phyloP scores from a whole-genome alignment of 768 basidiomycete genomes.

The Leccinum imitatum region DNA sequence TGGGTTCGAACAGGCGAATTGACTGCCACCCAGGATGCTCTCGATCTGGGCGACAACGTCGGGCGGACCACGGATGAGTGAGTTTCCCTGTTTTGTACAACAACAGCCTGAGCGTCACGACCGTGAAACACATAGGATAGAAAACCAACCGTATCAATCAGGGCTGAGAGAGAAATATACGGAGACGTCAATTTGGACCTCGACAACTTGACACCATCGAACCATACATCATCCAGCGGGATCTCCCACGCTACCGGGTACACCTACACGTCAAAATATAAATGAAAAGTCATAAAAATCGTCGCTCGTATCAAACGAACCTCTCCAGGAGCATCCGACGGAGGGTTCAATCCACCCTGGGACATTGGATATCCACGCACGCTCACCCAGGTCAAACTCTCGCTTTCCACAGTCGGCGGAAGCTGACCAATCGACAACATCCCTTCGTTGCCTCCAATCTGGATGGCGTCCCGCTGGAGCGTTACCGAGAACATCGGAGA shows the following conservation, averaged over 20 bases:
- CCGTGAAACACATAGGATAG: neutral
- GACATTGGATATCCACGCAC: conserved; percentile 52
- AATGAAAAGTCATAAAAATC: conserved; percentile 5
- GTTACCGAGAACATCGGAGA: conserved; percentile 55
- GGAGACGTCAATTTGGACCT: conserved; percentile 50
- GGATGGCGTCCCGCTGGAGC: conserved; percentile 66
- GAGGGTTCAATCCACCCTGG: conserved; percentile 56
- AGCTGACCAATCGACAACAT: conserved; percentile 65
- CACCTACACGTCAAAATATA: conserved; percentile 31
- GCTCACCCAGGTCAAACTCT: conserved; percentile 63
- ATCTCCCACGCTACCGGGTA: conserved; percentile 76
- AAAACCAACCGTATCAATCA: conserved; percentile 64
- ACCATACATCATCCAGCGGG: conserved; percentile 65
- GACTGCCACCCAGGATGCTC: conserved; percentile 40
- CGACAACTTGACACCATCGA: conserved; percentile 63
- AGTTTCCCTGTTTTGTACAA: conserved; percentile 61
- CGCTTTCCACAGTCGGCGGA: conserved; percentile 47
- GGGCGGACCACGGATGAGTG: conserved; percentile 69
- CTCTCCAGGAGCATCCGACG: conserved; percentile 58
- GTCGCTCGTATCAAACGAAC: conserved; percentile 34
- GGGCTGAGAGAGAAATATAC: conserved; percentile 55
- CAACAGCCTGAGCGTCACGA: neutral
- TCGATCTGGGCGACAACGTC: conserved; percentile 59
- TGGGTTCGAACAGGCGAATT: conserved; percentile 57
- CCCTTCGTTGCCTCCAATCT: conserved; percentile 69